Evolutionary conservation across 257 asterid genomes (phyloP), one percentile per base, ranked within the genome.

Genomic region (Solanum ossicruentum): DNA sequence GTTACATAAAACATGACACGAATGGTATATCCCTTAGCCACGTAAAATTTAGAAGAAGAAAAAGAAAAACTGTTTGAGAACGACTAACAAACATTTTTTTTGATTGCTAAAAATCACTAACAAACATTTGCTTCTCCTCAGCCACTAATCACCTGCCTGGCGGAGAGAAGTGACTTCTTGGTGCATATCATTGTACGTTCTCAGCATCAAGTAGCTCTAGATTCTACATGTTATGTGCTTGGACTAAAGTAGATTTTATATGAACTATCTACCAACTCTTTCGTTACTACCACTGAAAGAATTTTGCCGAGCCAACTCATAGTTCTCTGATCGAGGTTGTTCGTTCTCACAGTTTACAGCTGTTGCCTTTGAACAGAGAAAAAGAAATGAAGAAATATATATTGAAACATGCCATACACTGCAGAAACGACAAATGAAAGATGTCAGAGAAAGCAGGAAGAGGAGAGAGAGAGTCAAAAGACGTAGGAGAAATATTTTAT

Each of bases 381-480:
- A 97, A 84, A 97, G 89, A 90, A 97, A 95, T 66, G 99, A 95
- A 5, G 97, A 92, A 5, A 95, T 93, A 86, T 97, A 97, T 85
- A 92, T 92, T 12, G 91, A 89, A 55, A 97, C 80, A 86, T 97
- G 99, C 98, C 99, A 97, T 86, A 92, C 58, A 85, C 99, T 97
- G 98, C 91, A 93, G 21, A 26, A 79, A 83, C 79, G 71, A 91
- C 84, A 63, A 56, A 84, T 65, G 88, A 87, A 88, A 60, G 84
- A 67, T 86, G 85, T 82, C 80, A 85, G 55, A 49, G 20, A 84
- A 75, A 6, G 45, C 45, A 60, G 71, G 66, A 23, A 39, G 7
- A n/a, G n/a, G 12, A 43, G 1, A 28, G 84, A 21, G 32, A 60
- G 80, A 17, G 65, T 7, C 61, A 26, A 72, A 23, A 36, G 43